Evolutionary conservation across 345 rosid species (phyloP), one percentile per base, ranked within the genome.

Genomic region (Salix exigua): DNA sequence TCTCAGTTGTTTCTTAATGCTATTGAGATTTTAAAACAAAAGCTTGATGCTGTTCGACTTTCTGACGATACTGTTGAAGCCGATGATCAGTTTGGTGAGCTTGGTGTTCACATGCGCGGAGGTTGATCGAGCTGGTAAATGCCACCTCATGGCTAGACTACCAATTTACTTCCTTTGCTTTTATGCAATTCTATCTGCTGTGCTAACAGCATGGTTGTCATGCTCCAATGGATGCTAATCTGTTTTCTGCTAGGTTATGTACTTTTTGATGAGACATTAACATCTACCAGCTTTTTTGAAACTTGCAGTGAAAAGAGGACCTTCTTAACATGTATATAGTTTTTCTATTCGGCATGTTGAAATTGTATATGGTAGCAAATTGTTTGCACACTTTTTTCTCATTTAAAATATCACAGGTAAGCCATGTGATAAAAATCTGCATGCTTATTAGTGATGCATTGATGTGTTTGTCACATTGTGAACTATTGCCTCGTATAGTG

Each of bases 51-150:
- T 61, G 97, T 96, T 71, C 91, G 97, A 72, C 89, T 93, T 51
- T 92, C 99, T 0, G 97, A 90, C 16, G 98, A 94, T 80, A 91
- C 98, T 4, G 97, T 94, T 2, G 97, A 94, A 82, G 99, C 97
- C 0, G 98, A 94, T 84, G 99, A 96, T 83, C 99, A 93, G 78
- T 96, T 94, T 84, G 99, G 97, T 35, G 99, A 96, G 83, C 97
- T 94, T 11, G 97, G 99, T 69, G 99, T 97, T 7, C 99, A 96
- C 75, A 88, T 94, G 99, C 97, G 93, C 3, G 99, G 91, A 75
- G 99, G 98, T 62, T 94, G 85, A 86, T 71, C 72, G 30, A 42
- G 40, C 38, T 28, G 66, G 35, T 50, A 9, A 21, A 8, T 50
- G 13, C 13, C 7, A 64, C 38, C 31, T 74, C 51, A 53, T 60